phyloP scores from a whole-genome alignment of 352 stramenopile genomes.

The Phytophthora citricola region DNA sequence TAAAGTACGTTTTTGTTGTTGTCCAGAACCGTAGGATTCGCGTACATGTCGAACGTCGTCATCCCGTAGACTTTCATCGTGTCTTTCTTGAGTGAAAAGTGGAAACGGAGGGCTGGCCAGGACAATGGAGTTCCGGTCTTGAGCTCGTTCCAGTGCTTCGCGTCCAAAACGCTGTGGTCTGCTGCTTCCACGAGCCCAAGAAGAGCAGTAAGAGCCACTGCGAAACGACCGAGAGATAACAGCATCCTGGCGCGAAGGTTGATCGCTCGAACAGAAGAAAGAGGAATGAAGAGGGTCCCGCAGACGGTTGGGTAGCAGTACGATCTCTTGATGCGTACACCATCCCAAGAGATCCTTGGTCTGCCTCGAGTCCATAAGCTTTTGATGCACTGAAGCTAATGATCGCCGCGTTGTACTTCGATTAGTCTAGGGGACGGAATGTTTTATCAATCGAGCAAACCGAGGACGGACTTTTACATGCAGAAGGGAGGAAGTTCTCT shows the following conservation, averaged over 20 bases:
- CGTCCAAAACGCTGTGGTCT: conserved; percentile 3
- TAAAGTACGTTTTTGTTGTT: conserved; percentile 38
- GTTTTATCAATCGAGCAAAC: no score
- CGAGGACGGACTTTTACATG: no score
- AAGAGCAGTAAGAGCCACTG: conserved; percentile 7
- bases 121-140: conserved; percentile 12
- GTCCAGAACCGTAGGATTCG: conserved; percentile 27
- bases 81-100: conserved; percentile 39
- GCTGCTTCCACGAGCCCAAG: conserved; percentile 7
- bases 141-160: conserved; percentile 8
- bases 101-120: conserved; percentile 37
- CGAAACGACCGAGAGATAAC: conserved; percentile 1
- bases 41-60: conserved; percentile 41
- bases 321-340: no score
- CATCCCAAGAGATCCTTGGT: no score
- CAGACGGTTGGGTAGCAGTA: not conserved
- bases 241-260: conserved; percentile 8
- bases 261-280: conserved; percentile 12
- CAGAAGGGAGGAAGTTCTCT: no score
- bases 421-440: no score
- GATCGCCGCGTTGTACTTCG: no score
- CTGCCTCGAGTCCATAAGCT: no score
- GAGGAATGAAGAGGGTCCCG: conserved; percentile 4
- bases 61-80: conserved; percentile 35
- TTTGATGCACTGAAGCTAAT: no score